These are phyloP conservation scores for Penicillium silybi DNA, from an alignment of 495 filamentous ascomycete species.

Conservation along the genomic window DNA sequence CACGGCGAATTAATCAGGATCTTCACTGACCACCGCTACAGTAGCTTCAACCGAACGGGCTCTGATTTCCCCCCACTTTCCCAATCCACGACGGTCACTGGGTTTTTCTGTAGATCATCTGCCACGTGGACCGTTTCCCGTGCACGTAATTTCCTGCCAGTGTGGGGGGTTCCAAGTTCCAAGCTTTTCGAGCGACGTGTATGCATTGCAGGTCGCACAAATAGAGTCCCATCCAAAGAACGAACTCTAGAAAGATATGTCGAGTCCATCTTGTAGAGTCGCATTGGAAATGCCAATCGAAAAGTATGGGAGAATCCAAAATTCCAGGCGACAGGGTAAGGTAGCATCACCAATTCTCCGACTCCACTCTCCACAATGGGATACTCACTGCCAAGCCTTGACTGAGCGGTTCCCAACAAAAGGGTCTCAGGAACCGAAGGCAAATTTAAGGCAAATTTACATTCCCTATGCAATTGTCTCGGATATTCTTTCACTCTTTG, in stretches of 20 bases:
- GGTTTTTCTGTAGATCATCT: constrained; percentile 11
- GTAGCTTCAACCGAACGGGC: neutral
- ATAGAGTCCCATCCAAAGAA: too few species aligned
- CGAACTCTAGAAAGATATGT: neutral
- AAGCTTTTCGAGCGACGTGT: too few species aligned
- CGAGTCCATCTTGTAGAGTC: neutral
- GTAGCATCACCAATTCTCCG: neutral
- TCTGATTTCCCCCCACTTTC: neutral
- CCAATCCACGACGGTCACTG: neutral
- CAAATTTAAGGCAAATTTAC: too few species aligned
- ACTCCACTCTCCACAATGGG: neutral
- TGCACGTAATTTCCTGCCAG: neutral
- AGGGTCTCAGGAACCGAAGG: constrained; percentile 10
- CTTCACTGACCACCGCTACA: constrained; percentile 3
- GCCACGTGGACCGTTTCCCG: constrained; percentile 11
- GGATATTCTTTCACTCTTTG: neutral
- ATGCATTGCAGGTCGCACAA: too few species aligned
- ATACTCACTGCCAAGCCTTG: neutral
- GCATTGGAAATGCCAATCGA: neutral
- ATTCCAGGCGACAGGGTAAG: neutral
- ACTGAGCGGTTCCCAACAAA: neutral
- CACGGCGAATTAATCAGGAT: neutral
- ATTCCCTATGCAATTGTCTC: too few species aligned
- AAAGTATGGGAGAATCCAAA: neutral
- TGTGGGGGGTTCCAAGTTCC: neutral